Evolutionary conservation across 169 alveolate species (phyloP), one percentile per base, ranked within the genome.

Genomic region (Cryptosporidium ubiquitum): DNA sequence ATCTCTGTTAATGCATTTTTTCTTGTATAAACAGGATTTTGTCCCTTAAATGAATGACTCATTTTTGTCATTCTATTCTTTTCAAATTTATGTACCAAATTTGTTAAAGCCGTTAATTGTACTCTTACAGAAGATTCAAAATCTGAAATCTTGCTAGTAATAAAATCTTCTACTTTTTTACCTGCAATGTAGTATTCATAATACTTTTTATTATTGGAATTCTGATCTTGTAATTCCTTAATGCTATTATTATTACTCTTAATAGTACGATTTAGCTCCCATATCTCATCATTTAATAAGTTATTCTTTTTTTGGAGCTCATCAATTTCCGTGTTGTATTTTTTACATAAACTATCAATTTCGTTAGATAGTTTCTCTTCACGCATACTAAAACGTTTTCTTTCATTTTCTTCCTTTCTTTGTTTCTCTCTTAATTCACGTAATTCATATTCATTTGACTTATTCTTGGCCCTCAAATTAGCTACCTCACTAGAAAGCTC

Each of bases 361-460:
- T 79, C 89, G 20, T 79, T 75, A 61, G 89, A 79, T 42, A 79
- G 26, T 26, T 79, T 79, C 37, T 64, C 79, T 47, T 79, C 89
- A 26, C 89, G 73, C 73, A 61, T 61, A n/a, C 47, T 37, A 16
- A 60, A 57, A 40, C 89, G 55, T 40, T 64, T 79, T 40, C 69
- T 79, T 68, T 79, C 89, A 79, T 79, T 79, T 66, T 79, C 89
- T 16, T 79, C 89, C 39, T 79, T 79, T 60, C 89, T 79, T 7
- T 64, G 58, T 57, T 64, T 79, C 35, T 79, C 89, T n/a, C 68
- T 55, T 6, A 79, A 31, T 29, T 58, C 89, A 16, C 61, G 68
- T 9, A 79, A 31, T 47, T 79, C 89, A 42, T 60, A 79, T 23
- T 79, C 89, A 42, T 37, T 79, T 20, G 68, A 16, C 55, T 79